A percentile compares a stretch with the other conserved stretches of the same genome.
Conservation (phyloP, 208 protist genomes). For the Acanthamoeba sp. region DNA sequence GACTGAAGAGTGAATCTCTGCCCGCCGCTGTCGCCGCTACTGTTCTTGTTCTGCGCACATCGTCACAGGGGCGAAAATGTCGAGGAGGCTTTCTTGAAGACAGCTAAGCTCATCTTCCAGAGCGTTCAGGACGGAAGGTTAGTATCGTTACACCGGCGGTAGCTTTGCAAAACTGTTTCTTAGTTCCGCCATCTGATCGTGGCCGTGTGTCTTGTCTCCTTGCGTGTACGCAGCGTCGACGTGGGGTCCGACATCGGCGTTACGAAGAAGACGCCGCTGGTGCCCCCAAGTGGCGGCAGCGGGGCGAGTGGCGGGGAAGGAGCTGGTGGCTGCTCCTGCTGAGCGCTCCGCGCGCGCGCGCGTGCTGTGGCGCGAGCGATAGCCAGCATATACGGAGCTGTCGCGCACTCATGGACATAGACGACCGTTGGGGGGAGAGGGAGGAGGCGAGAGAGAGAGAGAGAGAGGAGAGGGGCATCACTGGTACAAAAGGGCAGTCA, state of each 20-base stretch:
- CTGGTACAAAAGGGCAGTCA: no score
- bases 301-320: neutral
- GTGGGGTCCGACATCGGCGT: constrained; percentile 53
- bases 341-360: neutral
- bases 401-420: neutral
- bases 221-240: constrained; percentile 5
- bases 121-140: constrained; percentile 88
- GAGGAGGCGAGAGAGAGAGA: no score
- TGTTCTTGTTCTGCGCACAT: no score
- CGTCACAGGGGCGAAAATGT: constrained; percentile 87
- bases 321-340: constrained; percentile 28
- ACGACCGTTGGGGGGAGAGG: no score
- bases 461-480: no score
- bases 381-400: neutral
- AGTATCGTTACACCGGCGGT: neutral
- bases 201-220: neutral
- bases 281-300: neutral
- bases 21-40: no score
- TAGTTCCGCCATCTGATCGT: no score
- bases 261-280: constrained; percentile 60
- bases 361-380: neutral
- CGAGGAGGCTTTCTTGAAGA: constrained; percentile 91
- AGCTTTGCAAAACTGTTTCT: no score
- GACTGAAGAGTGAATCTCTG: no score
- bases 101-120: constrained; percentile 89